phyloP scores from a whole-genome alignment of 129 eudicot genomes.

The Flaveria brownii region DNA sequence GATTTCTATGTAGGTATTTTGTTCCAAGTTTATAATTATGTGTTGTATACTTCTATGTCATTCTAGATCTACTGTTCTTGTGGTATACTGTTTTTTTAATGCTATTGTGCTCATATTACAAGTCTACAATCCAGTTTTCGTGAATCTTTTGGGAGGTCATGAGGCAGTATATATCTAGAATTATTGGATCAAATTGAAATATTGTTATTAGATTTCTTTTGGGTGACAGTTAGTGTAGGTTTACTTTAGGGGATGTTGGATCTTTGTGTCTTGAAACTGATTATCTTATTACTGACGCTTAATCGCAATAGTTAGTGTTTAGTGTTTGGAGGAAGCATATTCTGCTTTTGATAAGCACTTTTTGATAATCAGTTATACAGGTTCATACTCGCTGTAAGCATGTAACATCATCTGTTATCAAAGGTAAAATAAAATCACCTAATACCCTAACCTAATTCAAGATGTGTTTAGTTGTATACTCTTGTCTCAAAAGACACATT shows the following conservation, averaged over 20 bases:
- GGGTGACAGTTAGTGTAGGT: background rate
- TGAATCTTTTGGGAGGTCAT: background rate
- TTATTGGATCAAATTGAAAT: background rate
- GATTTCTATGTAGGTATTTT: conserved; percentile 67
- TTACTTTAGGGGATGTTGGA: background rate
- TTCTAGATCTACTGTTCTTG: background rate
- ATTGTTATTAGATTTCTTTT: background rate
- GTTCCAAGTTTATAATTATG: conserved; percentile 25
- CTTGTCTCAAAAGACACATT: background rate
- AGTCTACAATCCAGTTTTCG: background rate
- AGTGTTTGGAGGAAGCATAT: background rate
- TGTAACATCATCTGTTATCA: background rate
- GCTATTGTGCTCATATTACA: background rate
- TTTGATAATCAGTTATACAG: background rate
- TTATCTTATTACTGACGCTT: background rate
- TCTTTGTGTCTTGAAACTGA: background rate
- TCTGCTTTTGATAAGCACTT: background rate
- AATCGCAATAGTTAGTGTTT: background rate
- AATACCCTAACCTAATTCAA: background rate
- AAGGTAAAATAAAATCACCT: background rate
- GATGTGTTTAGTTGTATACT: background rate
- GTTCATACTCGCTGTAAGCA: background rate
- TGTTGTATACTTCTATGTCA: background rate
- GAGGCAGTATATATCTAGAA: too few species aligned
- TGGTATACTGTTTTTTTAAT: background rate